Evolutionary conservation across 495 filamentous ascomycete species (phyloP), one percentile per base, ranked within the genome.

Genomic region (Venustampulla echinocandica): DNA sequence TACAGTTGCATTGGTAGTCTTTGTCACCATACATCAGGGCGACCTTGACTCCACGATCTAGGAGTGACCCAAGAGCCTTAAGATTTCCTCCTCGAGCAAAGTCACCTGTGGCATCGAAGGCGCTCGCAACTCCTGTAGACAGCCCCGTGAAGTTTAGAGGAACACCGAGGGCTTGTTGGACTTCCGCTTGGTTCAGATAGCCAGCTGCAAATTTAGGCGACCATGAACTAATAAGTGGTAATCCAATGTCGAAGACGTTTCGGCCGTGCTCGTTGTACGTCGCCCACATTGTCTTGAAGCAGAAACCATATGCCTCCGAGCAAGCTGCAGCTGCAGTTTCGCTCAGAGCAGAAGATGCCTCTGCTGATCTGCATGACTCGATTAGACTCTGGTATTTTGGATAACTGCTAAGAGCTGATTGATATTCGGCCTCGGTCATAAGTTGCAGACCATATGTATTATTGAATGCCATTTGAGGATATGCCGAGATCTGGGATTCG

Each of bases 1-100:
- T 32, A 43, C 54, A 59, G 47, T 72, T 75, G 53, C 76, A 77
- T n/a, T 65, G 64, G 39, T 75, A 80, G 47, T 80, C 76, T 14
- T 69, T 61, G 60, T 76, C 75, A 14, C 77, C 78, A 45, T 79
- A 80, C 15, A 80, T 64, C 19, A 81, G 66, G 5, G 75, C 69
- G 0, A 83, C 76, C 34, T 76, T 75, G 47, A 81, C 68, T 0
- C 73, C 75, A 14, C 64, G 62, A 19, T 72, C 64, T 3, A 81
- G 64, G 2, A 80, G 50, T 30, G 75, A 71, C 4, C 61, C 65
- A 9, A 83, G 47, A 37, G 74, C 69, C 20, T 72, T 65, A 1
- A 80, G 54, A 44, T 73, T 70, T 14, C 59, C 60, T n/a, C 74
- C 74, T 20, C 59, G 70, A 14, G 69, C 56, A 44, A 46, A 48